Evolutionary conservation across 257 asterid species (phyloP).

Genomic region (Phtheirospermum japonicum): DNA sequence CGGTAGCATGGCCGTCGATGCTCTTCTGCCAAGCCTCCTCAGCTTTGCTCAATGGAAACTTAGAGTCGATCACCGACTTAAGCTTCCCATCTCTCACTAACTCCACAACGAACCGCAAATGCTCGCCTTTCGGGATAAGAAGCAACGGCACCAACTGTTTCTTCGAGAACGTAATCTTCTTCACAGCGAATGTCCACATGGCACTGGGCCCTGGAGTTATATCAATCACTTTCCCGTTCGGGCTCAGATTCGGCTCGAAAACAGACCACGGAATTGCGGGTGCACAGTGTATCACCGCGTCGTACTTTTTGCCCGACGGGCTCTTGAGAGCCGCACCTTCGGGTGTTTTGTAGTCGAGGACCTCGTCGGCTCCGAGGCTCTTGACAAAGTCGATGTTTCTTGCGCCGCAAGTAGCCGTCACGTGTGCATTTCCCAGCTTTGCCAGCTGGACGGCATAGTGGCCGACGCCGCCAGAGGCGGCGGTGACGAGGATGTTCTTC

Average conservation of each 20-base stretch:
- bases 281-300: constrained; percentile 61
- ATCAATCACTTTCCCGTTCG: constrained; percentile 51
- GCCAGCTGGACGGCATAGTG: constrained; percentile 71
- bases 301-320: constrained; percentile 62
- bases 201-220: constrained; percentile 50
- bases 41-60: constrained; percentile 48
- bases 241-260: constrained; percentile 51
- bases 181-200: constrained; percentile 50
- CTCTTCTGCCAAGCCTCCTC: constrained; percentile 66
- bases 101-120: constrained; percentile 39
- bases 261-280: constrained; percentile 51
- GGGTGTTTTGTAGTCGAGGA: constrained; percentile 60
- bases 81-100: constrained; percentile 59
- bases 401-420: constrained; percentile 69
- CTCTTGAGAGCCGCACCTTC: constrained; percentile 66
- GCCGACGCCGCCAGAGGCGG: constrained; percentile 74
- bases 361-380: constrained; percentile 73
- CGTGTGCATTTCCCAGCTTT: constrained; percentile 59
- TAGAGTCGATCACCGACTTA: constrained; percentile 46
- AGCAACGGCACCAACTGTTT: constrained; percentile 51
- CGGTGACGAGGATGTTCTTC: constrained; percentile 58
- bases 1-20: constrained; percentile 65
- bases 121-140: constrained; percentile 41
- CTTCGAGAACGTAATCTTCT: constrained; percentile 50
- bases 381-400: constrained; percentile 52